Conservation (phyloP, 139 green algal species). For the Tetraselmis chui region DNA sequence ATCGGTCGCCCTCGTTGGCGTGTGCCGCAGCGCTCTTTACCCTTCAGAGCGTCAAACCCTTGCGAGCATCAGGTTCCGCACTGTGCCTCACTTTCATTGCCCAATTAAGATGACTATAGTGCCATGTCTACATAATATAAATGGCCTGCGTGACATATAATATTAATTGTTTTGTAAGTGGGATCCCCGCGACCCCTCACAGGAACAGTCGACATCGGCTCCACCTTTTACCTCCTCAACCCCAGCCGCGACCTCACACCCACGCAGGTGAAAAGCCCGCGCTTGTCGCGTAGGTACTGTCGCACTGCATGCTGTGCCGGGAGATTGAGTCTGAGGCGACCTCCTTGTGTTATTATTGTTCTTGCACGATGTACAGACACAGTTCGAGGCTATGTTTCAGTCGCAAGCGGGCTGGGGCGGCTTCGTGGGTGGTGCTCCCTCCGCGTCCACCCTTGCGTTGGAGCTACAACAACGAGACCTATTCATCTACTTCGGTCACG, state of each 20-base stretch:
- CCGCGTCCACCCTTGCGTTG: constrained; percentile 25
- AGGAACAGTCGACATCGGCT: constrained; percentile 20
- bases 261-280: constrained; percentile 49
- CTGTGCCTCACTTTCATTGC: too few relatives aligned
- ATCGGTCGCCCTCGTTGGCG: constrained; percentile 41
- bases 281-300: too few relatives aligned
- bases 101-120: too few relatives aligned
- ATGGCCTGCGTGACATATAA: too few relatives aligned
- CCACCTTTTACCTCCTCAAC: constrained; percentile 80
- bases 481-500: constrained; percentile 91
- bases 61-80: too few relatives aligned
- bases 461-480: constrained; percentile 53
- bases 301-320: too few relatives aligned
- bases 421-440: constrained; percentile 8
- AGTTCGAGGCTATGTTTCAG: neutral
- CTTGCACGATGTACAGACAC: neutral
- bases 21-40: constrained; percentile 14
- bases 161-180: too few relatives aligned
- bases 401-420: neutral
- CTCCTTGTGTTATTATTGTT: too few relatives aligned
- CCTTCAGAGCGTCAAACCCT: neutral
- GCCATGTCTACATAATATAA: too few relatives aligned
- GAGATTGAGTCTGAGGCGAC: too few relatives aligned
- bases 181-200: too few relatives aligned
- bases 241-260: constrained; percentile 67